Conservation (phyloP, 306 rosid genomes). For the Crotalaria pallida region DNA sequence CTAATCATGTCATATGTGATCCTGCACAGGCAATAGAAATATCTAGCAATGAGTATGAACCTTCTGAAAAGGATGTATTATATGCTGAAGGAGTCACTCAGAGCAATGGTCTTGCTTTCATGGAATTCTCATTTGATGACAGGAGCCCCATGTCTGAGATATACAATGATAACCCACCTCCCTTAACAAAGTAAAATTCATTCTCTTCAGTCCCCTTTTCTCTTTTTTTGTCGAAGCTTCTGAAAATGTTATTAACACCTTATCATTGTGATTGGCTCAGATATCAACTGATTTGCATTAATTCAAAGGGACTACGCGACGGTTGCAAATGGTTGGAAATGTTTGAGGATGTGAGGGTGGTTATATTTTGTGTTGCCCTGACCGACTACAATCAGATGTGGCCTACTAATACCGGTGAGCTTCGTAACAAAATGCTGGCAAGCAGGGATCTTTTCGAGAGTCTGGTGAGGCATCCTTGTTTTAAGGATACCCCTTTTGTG, state of each 20-base stretch:
- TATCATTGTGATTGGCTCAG: constrained; percentile 35
- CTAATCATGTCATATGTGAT: constrained; percentile 11
- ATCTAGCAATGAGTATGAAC: constrained; percentile 92
- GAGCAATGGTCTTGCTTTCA: constrained; percentile 75
- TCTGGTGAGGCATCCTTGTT: constrained; percentile 72
- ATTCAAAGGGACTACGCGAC: constrained; percentile 70
- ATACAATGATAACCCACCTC: constrained; percentile 64
- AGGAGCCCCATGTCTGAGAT: constrained; percentile 77
- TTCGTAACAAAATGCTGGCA: constrained; percentile 63
- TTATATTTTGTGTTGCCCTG: constrained; percentile 74
- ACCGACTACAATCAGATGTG: constrained; percentile 78
- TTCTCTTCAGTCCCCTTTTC: constrained; percentile 22
- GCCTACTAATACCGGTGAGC: constrained; percentile 38
- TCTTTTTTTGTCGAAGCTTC: constrained; percentile 15
- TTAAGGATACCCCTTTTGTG: constrained; percentile 63
- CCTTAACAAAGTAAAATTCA: constrained; percentile 63
- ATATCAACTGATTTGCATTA: constrained; percentile 71
- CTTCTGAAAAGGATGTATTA: constrained; percentile 70
- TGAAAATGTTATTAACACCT: constrained; percentile 15
- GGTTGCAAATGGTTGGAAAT: constrained; percentile 90
- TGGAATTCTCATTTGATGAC: constrained; percentile 85
- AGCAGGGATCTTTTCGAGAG: constrained; percentile 74
- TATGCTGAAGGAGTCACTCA: constrained; percentile 90
- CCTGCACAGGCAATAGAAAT: constrained; percentile 70
- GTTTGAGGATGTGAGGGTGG: constrained; percentile 83